phyloP scores from a whole-genome alignment of 2,329 filamentous ascomycete genomes.

The Xylariaceae sp. region DNA sequence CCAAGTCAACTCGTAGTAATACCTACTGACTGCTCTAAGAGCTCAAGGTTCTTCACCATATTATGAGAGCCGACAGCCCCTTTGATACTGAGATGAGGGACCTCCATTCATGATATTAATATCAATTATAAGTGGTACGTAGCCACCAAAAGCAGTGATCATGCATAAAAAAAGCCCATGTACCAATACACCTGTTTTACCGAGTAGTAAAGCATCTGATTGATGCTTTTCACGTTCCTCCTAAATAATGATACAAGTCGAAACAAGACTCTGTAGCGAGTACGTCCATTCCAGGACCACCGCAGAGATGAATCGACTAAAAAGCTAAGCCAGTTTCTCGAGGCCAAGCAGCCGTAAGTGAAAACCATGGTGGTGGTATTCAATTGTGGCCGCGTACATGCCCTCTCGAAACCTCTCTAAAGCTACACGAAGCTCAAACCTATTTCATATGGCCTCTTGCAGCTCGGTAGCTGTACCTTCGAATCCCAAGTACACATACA shows the following conservation, averaged over 20 bases:
- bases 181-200: constrained; percentile 17
- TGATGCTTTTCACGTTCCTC: constrained; percentile 8
- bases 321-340: constrained; percentile 5
- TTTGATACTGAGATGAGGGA: not conserved
- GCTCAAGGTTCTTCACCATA: no score
- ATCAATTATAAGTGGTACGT: constrained; percentile 6
- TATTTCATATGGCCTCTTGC: not conserved
- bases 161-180: constrained; percentile 20
- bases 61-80: no score
- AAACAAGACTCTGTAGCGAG: constrained; percentile 1
- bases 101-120: constrained; percentile 7
- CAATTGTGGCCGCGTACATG: constrained; percentile 1
- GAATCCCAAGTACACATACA: not conserved
- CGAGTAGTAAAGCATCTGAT: constrained; percentile 8
- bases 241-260: constrained; percentile 12
- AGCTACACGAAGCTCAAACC: constrained; percentile 1
- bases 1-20: no score
- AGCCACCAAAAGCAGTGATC: constrained; percentile 13
- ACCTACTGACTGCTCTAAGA: no score
- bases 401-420: not conserved
- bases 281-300: constrained; percentile 11
- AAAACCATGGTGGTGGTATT: not conserved
- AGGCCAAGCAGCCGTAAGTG: constrained; percentile 2
- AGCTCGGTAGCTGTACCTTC: not conserved
- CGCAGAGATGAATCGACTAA: constrained; percentile 8